Evolutionary conservation across 768 basidiomycete species (phyloP).

Genomic region (Tulasnella sp.): DNA sequence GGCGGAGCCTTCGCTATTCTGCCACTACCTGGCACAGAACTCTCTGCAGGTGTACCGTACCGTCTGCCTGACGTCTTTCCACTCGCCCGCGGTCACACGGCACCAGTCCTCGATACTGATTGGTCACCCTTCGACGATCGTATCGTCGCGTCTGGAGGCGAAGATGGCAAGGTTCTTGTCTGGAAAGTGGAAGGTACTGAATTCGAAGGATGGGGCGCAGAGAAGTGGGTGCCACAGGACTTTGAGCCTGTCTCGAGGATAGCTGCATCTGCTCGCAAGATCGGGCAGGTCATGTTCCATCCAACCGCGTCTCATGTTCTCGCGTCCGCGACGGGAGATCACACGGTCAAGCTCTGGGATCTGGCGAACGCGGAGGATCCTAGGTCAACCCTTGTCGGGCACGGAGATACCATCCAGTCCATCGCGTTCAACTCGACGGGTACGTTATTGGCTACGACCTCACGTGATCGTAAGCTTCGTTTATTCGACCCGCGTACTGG

Average conservation of each 20-base stretch:
- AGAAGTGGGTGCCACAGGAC: constrained; percentile 72
- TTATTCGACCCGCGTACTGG: constrained; percentile 84
- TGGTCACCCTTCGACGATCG: constrained; percentile 93
- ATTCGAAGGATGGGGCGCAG: constrained; percentile 80
- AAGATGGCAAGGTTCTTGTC: constrained; percentile 88
- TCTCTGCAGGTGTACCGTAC: constrained; percentile 38
- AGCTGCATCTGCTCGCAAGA: constrained; percentile 72
- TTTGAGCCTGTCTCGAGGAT: constrained; percentile 76
- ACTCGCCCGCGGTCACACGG: constrained; percentile 63
- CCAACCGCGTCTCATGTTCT: constrained; percentile 82
- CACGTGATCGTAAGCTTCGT: constrained; percentile 82
- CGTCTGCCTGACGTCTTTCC: constrained; percentile 91
- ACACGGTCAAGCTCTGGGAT: constrained; percentile 87
- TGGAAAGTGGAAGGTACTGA: constrained; percentile 68
- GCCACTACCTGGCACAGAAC: constrained; percentile 46
- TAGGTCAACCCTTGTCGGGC: constrained; percentile 51
- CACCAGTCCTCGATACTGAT: constrained; percentile 83
- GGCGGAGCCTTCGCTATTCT: constrained; percentile 93
- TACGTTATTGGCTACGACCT: constrained; percentile 75
- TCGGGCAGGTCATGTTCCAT: constrained; percentile 91
- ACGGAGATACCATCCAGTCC: constrained; percentile 80
- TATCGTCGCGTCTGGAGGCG: constrained; percentile 81
- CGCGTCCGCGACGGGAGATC: constrained; percentile 67
- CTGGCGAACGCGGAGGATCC: constrained; percentile 60
- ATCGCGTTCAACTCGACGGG: constrained; percentile 75